phyloP scores from a whole-genome alignment of 163 green algal genomes.

The Chloromonas sp. region DNA sequence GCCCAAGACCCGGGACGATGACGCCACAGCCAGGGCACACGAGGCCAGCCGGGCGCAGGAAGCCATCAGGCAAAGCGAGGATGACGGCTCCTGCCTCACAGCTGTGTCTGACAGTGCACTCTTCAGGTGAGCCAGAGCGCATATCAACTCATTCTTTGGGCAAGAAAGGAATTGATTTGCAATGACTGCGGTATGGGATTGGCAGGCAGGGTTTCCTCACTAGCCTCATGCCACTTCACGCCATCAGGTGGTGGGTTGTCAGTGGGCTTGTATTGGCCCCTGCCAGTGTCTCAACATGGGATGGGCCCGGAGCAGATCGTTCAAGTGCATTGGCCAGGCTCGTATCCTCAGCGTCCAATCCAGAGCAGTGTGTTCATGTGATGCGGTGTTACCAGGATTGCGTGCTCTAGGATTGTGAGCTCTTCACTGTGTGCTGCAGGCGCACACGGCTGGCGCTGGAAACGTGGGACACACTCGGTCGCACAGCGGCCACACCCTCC shows the following conservation, averaged over 20 bases:
- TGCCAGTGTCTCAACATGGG: too few species aligned
- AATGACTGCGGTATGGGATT: too few species aligned
- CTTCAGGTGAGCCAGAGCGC: not conserved
- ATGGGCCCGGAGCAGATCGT: too few species aligned
- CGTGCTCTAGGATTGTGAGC: too few species aligned
- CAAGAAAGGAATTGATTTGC: not conserved
- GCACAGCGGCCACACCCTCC: conserved; percentile 6
- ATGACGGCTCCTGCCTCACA: not conserved
- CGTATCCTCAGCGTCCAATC: too few species aligned
- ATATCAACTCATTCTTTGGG: not conserved
- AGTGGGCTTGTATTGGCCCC: too few species aligned
- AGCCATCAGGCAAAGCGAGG: not conserved
- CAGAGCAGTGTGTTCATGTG: too few species aligned
- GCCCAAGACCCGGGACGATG: not conserved
- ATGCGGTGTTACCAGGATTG: too few species aligned
- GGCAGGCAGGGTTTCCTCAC: too few species aligned
- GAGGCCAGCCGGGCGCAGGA: not conserved
- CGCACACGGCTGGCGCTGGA: conserved; percentile 5
- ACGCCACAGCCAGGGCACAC: not conserved
- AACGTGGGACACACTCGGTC: not conserved
- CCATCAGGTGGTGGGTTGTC: too few species aligned
- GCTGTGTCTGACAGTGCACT: not conserved
- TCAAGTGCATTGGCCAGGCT: too few species aligned
- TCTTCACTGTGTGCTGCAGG: not conserved
- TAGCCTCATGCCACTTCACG: too few species aligned